Evolutionary conservation across 2,329 filamentous ascomycete species (phyloP).

Genomic region (Sordariomycetes sp.): DNA sequence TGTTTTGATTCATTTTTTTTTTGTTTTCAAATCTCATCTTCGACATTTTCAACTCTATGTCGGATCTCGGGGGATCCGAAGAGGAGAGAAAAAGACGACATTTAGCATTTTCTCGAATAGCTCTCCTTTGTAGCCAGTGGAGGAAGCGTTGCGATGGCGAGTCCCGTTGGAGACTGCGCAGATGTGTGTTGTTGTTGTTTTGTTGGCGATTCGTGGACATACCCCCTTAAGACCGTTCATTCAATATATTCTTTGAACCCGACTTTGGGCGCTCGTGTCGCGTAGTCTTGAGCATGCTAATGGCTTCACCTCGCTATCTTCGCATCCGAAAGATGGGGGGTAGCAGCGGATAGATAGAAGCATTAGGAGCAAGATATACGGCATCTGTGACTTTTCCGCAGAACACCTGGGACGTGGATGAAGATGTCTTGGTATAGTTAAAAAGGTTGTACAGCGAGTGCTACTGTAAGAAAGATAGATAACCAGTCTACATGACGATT

Average conservation of each 20-base stretch:
- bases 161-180: too few species aligned
- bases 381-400: too few species aligned
- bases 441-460: background rate
- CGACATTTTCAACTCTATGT: background rate
- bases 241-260: background rate
- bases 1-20: conserved; percentile 2
- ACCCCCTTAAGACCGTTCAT: background rate
- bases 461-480: background rate
- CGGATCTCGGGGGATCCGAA: background rate
- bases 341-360: too few species aligned
- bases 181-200: too few species aligned
- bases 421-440: background rate
- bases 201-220: background rate
- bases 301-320: too few species aligned
- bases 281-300: too few species aligned
- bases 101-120: background rate
- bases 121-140: background rate
- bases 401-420: too few species aligned
- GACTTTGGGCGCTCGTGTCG: background rate
- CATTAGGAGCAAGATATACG: too few species aligned
- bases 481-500: background rate
- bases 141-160: too few species aligned
- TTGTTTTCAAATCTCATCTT: conserved; percentile 1
- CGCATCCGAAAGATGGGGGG: too few species aligned
- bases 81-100: background rate